Evolutionary conservation across 1,284 basidiomycete species (phyloP).

Genomic region (Athelia sp.): DNA sequence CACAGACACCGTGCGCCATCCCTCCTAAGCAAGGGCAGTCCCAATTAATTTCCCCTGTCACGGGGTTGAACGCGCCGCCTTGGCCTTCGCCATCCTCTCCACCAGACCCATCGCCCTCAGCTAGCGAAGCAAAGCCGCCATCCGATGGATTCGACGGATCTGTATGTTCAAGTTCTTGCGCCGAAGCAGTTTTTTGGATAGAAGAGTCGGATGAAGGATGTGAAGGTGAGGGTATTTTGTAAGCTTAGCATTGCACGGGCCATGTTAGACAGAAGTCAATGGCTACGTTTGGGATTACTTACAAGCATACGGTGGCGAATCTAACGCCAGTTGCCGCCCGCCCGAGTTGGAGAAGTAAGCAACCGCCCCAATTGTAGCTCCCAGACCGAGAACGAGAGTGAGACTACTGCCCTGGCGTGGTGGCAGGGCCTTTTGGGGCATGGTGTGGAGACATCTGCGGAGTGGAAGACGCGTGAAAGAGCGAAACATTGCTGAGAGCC

Average conservation of each 20-base stretch:
- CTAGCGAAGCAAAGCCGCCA: neutral
- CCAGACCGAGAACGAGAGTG: conserved; percentile 29
- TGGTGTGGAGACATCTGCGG: conserved; percentile 42
- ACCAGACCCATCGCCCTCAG: conserved; percentile 17
- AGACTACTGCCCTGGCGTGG: conserved; percentile 21
- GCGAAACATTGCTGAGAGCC: conserved; percentile 8
- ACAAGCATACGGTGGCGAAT: conserved; percentile 18
- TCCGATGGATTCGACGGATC: conserved; percentile 7
- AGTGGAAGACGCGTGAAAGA: conserved; percentile 35
- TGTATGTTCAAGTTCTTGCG: neutral
- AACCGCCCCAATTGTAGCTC: conserved; percentile 37
- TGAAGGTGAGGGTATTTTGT: neutral
- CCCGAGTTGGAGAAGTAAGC: conserved; percentile 40
- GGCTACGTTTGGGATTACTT: neutral
- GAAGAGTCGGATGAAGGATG: too few species aligned
- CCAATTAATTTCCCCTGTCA: conserved; percentile 98
- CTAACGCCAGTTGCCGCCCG: conserved; percentile 38
- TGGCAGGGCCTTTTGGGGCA: conserved; percentile 18
- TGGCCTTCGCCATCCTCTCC: conserved; percentile 29
- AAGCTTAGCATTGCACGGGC: neutral
- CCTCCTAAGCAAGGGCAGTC: conserved; percentile 97
- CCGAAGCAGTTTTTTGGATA: conserved; percentile 10
- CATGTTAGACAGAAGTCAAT: neutral
- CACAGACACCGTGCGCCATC: conserved; percentile 98
- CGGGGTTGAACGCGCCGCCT: conserved; percentile 77